A percentile compares a stretch with the other conserved stretches of the same genome.
phyloP scores from a whole-genome alignment of 2,329 filamentous ascomycete species.

The Nectriaceae sp. region DNA sequence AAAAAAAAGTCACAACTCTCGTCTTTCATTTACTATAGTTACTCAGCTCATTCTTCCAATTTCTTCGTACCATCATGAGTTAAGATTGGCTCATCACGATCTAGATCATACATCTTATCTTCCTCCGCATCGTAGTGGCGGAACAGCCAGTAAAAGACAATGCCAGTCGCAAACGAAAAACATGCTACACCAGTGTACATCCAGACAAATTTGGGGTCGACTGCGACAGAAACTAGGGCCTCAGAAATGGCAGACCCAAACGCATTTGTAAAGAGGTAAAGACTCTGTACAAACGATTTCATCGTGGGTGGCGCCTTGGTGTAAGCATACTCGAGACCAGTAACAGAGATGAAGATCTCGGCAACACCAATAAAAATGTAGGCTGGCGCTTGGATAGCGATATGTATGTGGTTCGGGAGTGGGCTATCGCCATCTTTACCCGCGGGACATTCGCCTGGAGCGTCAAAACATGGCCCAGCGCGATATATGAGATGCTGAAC shows the following conservation, averaged over 20 bases:
- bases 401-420: conserved; percentile 49
- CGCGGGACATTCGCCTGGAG: conserved; percentile 41
- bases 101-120: conserved; percentile 41
- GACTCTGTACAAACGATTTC: conserved; percentile 61
- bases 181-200: conserved; percentile 62
- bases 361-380: conserved; percentile 59
- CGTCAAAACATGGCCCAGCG: conserved; percentile 51
- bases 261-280: conserved; percentile 63
- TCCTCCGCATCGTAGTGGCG: conserved; percentile 40
- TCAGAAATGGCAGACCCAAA: conserved; percentile 62
- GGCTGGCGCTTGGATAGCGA: conserved; percentile 56
- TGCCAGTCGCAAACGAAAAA: conserved; percentile 49
- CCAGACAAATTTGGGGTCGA: conserved; percentile 67
- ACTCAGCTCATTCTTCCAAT: too few relatives aligned
- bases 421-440: conserved; percentile 32
- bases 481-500: conserved; percentile 63
- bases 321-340: conserved; percentile 72
- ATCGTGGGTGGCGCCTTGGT: conserved; percentile 72
- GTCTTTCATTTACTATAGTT: too few relatives aligned
- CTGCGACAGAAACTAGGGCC: conserved; percentile 59
- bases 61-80: conserved; percentile 9
- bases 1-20: too few relatives aligned
- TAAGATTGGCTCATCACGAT: conserved; percentile 34
- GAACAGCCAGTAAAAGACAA: conserved; percentile 52
- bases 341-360: conserved; percentile 67